Base-by-base conservation (phyloP, 1,139 yeast species). In the Debaryomyces nepalensis region DNA sequence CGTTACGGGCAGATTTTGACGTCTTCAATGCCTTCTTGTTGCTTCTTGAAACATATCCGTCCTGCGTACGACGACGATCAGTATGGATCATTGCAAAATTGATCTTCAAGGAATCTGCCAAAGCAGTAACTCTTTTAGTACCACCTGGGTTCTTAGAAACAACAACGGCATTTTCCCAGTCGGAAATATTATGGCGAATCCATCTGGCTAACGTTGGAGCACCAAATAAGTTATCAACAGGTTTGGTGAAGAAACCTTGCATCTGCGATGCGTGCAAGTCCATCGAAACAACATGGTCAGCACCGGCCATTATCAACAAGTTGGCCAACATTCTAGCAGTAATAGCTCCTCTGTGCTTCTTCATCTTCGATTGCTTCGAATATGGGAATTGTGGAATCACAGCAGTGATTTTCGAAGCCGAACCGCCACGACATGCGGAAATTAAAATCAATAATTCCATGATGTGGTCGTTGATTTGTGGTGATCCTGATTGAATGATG, bases 321-420 rank as follows among this genome's bases (percentile, higher is more conserved):
- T 93, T 93, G 45, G 99, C 98, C 62, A 95, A 77, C 99, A 95
- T 91, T 62, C 98, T 80, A n/a, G 99, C 99, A 4, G 99, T 91
- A 55, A 95, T 95, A 26, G 99, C 98, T 44, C 99, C 99, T 67
- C 99, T 79, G 61, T 93, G 98, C 65, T 89, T 93, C 72, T 91
- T 93, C 99, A 93, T 95, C 70, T 93, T 93, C 50, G 93, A 83
- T 66, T 95, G 99, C 64, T 93, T 95, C 19, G 97, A 89, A 69
- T 95, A 95, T 20, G 99, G 99, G 63, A 91, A 95, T 64, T 90
- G 95, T 1, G 99, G 99, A 41, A 95, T 84, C 27, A 95, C 98
- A 6, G 97, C 98, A 14, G 99, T 93, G 62, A 93, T 89, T 63
- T 91, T 90, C 56, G 89, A 87, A 15, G 99, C 99, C 10, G 96